Conservation (phyloP, 2,329 filamentous ascomycete species). For the Colletotrichum sp. region DNA sequence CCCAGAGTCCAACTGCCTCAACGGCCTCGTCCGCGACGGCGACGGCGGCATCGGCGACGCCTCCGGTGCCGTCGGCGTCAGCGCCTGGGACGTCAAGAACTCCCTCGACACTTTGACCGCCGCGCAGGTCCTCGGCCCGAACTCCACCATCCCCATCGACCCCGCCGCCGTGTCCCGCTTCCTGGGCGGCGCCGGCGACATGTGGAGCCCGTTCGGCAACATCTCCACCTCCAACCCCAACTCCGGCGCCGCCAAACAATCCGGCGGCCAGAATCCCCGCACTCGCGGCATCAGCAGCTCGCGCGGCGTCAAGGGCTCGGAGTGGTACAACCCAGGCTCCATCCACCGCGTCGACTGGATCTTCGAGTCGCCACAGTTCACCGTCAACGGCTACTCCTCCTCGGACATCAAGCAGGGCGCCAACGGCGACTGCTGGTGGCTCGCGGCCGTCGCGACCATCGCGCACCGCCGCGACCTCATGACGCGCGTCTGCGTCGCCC, state of each 20-base stretch:
- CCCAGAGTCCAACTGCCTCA: conserved; percentile 39
- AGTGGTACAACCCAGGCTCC: conserved; percentile 36
- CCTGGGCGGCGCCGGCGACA: conserved; percentile 10
- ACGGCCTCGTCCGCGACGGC: conserved; percentile 29
- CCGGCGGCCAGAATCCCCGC: not conserved
- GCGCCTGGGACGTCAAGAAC: conserved; percentile 25
- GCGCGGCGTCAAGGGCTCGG: conserved; percentile 16
- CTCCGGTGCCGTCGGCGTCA: conserved; percentile 9
- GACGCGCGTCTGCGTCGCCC: conserved; percentile 69
- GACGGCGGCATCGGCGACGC: not conserved
- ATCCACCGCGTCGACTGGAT: conserved; percentile 49
- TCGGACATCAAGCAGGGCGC: conserved; percentile 48
- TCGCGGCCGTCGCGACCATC: conserved; percentile 72
- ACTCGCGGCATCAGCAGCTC: not conserved
- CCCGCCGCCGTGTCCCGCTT: conserved; percentile 21
- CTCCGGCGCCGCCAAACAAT: not conserved
- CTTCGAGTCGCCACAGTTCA: conserved; percentile 46
- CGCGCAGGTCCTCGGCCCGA: conserved; percentile 25
- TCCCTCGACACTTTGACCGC: conserved; percentile 26
- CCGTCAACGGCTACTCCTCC: conserved; percentile 42
- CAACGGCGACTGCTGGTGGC: conserved; percentile 76
- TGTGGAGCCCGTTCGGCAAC: not conserved
- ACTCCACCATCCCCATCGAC: conserved; percentile 24
- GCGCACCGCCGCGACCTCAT: conserved; percentile 70
- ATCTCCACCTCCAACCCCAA: not conserved